Conservation (phyloP, 1,284 basidiomycete genomes). For the Trametes versicolor region DNA sequence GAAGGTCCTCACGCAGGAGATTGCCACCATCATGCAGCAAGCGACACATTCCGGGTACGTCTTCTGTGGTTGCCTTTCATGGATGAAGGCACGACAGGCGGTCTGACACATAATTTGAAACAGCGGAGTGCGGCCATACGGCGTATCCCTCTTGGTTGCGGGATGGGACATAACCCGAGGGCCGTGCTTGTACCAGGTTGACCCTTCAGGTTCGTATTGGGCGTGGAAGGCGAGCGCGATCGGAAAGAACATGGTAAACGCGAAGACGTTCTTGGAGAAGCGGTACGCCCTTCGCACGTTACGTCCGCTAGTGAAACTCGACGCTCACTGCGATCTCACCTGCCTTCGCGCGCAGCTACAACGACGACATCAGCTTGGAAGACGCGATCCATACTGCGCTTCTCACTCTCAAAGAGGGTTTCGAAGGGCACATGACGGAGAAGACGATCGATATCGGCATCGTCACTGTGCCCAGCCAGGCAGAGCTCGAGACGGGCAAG, state of each 20-base stretch:
- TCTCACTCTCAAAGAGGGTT: slow-evolving; percentile 97
- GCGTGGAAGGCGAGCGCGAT: slow-evolving; percentile 99
- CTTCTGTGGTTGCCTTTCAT: slow-evolving; percentile 15
- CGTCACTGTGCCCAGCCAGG: slow-evolving; percentile 85
- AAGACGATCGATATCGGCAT: slow-evolving; percentile 99
- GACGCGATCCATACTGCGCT: slow-evolving; percentile 99
- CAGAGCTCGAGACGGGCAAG: slow-evolving; percentile 79
- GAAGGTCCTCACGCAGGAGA: slow-evolving; percentile 95
- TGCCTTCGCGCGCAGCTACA: slow-evolving; percentile 75
- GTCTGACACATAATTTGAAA: slow-evolving; percentile 19
- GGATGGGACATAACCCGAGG: slow-evolving; percentile 95
- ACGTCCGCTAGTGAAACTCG: slow-evolving; percentile 22
- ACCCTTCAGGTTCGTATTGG: slow-evolving; percentile 99
- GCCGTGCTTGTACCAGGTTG: slow-evolving; percentile 96
- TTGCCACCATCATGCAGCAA: slow-evolving; percentile 98
- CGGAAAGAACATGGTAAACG: slow-evolving; percentile 99
- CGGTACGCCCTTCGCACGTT: slow-evolving; percentile 62
- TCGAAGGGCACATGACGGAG: slow-evolving; percentile 99
- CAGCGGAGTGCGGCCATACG: slow-evolving; percentile 98
- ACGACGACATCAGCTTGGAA: slow-evolving; percentile 98
- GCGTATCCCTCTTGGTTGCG: slow-evolving; percentile 95
- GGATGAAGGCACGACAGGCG: slow-evolving; percentile 13
- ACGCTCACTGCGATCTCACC: slow-evolving; percentile 20
- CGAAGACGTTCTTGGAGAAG: slow-evolving; percentile 99
- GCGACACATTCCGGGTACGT: slow-evolving; percentile 97